These are phyloP conservation scores for Didymella lethalis DNA, from an alignment of 2,329 filamentous ascomycete genomes.

Conservation along the genomic window DNA sequence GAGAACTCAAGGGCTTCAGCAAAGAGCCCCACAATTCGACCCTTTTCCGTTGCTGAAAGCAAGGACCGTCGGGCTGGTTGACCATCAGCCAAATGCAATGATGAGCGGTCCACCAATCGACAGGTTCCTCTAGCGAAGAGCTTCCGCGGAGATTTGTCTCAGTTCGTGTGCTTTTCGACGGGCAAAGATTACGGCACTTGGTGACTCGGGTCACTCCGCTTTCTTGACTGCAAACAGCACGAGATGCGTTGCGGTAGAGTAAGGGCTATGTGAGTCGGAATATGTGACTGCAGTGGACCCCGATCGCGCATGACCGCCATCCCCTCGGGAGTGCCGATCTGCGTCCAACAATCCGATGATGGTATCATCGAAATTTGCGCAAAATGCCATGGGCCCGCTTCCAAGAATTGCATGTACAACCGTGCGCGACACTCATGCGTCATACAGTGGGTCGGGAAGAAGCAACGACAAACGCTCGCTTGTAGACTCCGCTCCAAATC, in stretches of 20 bases:
- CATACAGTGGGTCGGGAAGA: slow-evolving; percentile 1
- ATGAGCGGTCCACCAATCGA: not conserved
- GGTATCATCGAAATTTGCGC: slow-evolving; percentile 2
- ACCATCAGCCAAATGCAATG: not conserved
- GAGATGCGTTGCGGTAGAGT: not conserved
- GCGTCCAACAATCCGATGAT: not conserved
- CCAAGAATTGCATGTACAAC: slow-evolving; percentile 2
- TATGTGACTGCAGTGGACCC: not conserved
- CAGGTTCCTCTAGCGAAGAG: not conserved
- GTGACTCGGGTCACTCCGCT: not conserved
- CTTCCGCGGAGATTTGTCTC: not conserved
- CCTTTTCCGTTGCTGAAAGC: not conserved
- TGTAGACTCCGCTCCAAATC: not conserved
- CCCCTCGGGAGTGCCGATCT: slow-evolving; percentile 1
- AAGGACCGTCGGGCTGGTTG: not conserved
- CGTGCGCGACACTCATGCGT: not conserved
- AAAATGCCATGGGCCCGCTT: slow-evolving; percentile 15
- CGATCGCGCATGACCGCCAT: not conserved
- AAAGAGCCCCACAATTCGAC: not conserved
- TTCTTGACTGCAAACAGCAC: not conserved
- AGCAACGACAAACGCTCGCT: not conserved
- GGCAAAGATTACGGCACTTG: not conserved
- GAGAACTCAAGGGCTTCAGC: not conserved
- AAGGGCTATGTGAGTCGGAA: not conserved
- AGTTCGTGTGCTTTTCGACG: not conserved